Conservation (phyloP, 495 filamentous ascomycete genomes). For the Articulospora tetracladia region DNA sequence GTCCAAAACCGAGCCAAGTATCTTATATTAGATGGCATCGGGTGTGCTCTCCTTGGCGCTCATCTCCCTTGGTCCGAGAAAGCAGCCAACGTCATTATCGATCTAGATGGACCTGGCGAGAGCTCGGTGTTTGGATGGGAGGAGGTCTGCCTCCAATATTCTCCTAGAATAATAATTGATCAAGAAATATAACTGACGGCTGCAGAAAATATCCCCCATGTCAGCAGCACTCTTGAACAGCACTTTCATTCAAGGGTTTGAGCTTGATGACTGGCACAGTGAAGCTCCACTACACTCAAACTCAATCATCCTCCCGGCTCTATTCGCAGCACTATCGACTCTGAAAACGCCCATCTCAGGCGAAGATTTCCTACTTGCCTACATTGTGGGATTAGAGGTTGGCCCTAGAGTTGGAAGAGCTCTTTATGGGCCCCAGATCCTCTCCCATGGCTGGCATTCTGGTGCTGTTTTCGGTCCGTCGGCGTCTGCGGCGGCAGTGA, state of each 20-base stretch:
- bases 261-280: slow-evolving; percentile 41
- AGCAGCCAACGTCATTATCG: slow-evolving; percentile 30
- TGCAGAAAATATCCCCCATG: slow-evolving; percentile 24
- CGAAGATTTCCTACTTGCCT: slow-evolving; percentile 31
- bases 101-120: slow-evolving; percentile 31
- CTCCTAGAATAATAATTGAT: slow-evolving; percentile 11
- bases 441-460: slow-evolving; percentile 40
- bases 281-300: slow-evolving; percentile 35
- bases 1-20: slow-evolving; percentile 33
- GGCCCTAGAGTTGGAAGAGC: slow-evolving; percentile 38
- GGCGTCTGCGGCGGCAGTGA: slow-evolving; percentile 34
- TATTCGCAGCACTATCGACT: slow-evolving; percentile 30
- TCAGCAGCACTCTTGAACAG: slow-evolving; percentile 39
- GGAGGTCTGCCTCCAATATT: background rate
- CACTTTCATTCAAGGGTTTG: slow-evolving; percentile 39
- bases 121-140: slow-evolving; percentile 32
- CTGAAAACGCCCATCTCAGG: slow-evolving; percentile 7
- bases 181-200: too few relatives aligned
- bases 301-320: slow-evolving; percentile 35
- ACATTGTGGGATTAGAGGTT: slow-evolving; percentile 36
- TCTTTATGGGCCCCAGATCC: slow-evolving; percentile 35
- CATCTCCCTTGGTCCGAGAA: slow-evolving; percentile 38
- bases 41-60: slow-evolving; percentile 37
- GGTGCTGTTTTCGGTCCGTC: slow-evolving; percentile 42
- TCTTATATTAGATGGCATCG: slow-evolving; percentile 42